A percentile compares a stretch with the other conserved stretches of the same genome.
Evolutionary conservation across 108 stramenopile species (phyloP).

Genomic region (Skeletonema menzelii): DNA sequence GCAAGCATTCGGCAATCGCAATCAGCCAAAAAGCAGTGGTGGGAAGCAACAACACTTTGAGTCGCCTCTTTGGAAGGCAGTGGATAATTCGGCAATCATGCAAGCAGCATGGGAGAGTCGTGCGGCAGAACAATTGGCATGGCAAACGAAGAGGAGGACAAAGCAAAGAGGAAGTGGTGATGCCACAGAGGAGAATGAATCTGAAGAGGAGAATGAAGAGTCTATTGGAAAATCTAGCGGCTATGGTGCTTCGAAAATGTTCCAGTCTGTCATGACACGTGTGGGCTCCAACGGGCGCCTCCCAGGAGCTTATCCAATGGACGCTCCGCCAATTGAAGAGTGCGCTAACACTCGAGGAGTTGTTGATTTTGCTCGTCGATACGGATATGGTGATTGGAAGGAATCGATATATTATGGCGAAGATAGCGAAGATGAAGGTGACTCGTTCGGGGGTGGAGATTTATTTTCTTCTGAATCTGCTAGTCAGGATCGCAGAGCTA

Average conservation of each 20-base stretch:
- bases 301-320: constrained; percentile 83
- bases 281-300: constrained; percentile 63
- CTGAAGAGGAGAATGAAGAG: background rate
- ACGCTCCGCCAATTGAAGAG: constrained; percentile 68
- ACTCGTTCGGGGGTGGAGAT: constrained; percentile 14
- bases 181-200: background rate
- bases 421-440: constrained; percentile 20
- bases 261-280: constrained; percentile 65
- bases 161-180: background rate
- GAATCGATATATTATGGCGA: constrained; percentile 8
- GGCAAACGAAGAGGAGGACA: background rate
- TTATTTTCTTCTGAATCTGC: constrained; percentile 5
- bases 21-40: background rate
- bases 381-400: constrained; percentile 83
- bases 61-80: constrained; percentile 31
- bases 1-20: constrained; percentile 18
- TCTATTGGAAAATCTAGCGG: constrained; percentile 2
- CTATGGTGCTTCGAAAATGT: constrained; percentile 37
- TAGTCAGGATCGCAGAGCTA: background rate
- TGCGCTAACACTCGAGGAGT: constrained; percentile 63
- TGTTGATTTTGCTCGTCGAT: constrained; percentile 54
- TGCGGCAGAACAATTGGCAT: constrained; percentile 24
- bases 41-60: background rate
- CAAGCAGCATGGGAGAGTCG: constrained; percentile 37
- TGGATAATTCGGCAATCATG: constrained; percentile 21